Evolutionary conservation across 2,329 filamentous ascomycete genomes (phyloP).

Genomic region (Ascochyta lentis): DNA sequence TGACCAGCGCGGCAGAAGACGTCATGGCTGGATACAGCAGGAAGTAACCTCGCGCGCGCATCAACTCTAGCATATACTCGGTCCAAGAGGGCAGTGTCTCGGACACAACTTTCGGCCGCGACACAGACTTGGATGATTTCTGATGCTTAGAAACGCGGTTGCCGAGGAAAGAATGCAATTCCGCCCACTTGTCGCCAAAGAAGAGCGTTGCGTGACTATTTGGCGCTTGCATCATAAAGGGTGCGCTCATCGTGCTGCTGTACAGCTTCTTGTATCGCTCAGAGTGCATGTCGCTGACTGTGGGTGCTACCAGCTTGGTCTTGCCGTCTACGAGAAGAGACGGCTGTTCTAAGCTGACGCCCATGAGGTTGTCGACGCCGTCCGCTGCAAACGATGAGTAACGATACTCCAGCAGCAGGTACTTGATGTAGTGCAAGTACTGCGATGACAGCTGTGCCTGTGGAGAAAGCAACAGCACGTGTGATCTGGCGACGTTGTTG

Average conservation of each 20-base stretch:
- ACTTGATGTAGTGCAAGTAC: slow-evolving; percentile 88
- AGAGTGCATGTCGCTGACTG: slow-evolving; percentile 45
- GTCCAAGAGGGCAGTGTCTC: slow-evolving; percentile 77
- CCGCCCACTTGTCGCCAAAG: slow-evolving; percentile 84
- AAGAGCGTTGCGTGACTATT: slow-evolving; percentile 82
- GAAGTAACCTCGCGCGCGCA: slow-evolving; percentile 76
- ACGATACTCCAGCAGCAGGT: slow-evolving; percentile 75
- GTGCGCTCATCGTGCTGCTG: slow-evolving; percentile 50
- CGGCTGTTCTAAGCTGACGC: slow-evolving; percentile 81
- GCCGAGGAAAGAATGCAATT: slow-evolving; percentile 81
- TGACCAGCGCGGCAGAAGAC: slow-evolving; percentile 65
- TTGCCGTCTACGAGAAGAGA: slow-evolving; percentile 67
- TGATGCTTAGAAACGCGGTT: slow-evolving; percentile 58
- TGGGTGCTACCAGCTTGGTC: slow-evolving; percentile 60
- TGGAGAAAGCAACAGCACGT: slow-evolving; percentile 84
- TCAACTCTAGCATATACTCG: slow-evolving; percentile 78
- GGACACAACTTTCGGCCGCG: slow-evolving; percentile 58
- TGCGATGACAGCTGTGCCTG: slow-evolving; percentile 79
- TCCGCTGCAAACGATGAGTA: slow-evolving; percentile 65
- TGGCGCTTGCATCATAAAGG: slow-evolving; percentile 86
- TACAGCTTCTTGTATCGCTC: slow-evolving; percentile 37
- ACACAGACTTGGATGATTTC: slow-evolving; percentile 27
- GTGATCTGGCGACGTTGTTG: slow-evolving; percentile 64
- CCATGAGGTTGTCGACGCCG: slow-evolving; percentile 67
- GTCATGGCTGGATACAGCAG: slow-evolving; percentile 75